Evolutionary conservation across 2,329 filamentous ascomycete species (phyloP).

Genomic region (Pseudogymnoascus sp.): DNA sequence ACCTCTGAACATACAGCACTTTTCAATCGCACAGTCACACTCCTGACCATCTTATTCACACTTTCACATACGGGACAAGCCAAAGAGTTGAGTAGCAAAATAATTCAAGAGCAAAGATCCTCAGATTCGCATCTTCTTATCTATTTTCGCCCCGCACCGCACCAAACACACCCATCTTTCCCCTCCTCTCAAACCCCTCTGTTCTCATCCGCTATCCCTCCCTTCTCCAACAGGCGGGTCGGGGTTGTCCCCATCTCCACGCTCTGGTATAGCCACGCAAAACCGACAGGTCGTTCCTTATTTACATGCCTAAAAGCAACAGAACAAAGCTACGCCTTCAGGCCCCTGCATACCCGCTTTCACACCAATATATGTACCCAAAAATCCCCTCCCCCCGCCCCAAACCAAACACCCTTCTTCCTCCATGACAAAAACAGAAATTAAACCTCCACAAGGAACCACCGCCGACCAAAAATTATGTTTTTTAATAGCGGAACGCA

Average conservation of each 20-base stretch:
- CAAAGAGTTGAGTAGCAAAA: background rate
- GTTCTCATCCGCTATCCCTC: background rate
- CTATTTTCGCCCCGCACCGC: background rate
- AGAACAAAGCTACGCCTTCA: background rate
- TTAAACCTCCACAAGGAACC: background rate
- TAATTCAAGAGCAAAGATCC: background rate
- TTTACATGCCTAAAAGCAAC: conserved; percentile 2
- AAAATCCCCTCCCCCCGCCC: background rate
- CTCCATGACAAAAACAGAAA: background rate
- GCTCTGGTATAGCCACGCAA: background rate
- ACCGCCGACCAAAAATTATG: background rate
- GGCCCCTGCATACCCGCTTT: background rate
- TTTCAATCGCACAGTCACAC: background rate
- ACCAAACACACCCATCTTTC: background rate
- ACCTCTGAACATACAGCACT: background rate
- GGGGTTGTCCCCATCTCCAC: background rate
- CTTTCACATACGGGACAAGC: background rate
- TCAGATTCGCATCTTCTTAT: conserved; percentile 1
- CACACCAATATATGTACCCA: conserved; percentile 1
- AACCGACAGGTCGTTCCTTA: background rate
- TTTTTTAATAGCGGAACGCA: background rate
- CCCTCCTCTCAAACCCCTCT: background rate
- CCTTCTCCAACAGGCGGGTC: background rate
- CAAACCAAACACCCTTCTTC: background rate
- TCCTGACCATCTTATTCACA: background rate